Evolutionary conservation across 768 basidiomycete genomes (phyloP).

Genomic region (Lentinula sp.): DNA sequence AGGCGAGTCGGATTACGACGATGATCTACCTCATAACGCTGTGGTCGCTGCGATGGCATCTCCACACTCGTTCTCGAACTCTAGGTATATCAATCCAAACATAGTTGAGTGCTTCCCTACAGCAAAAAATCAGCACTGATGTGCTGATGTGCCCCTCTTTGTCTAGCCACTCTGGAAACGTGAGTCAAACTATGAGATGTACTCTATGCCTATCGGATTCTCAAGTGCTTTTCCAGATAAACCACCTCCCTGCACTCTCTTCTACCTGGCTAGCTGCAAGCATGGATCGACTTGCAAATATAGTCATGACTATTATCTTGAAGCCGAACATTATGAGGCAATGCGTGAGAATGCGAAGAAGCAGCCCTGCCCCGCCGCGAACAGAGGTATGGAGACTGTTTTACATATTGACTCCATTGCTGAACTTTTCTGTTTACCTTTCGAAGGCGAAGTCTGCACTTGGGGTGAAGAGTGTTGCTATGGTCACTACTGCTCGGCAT

Average conservation of each 20-base stretch:
- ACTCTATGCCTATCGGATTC: not conserved
- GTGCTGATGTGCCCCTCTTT: constrained; percentile 6
- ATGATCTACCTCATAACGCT: constrained; percentile 3
- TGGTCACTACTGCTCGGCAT: constrained; percentile 44
- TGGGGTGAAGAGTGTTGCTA: constrained; percentile 59
- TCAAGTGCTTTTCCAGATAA: constrained; percentile 32
- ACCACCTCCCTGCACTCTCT: constrained; percentile 63
- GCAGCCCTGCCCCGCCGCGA: constrained; percentile 53
- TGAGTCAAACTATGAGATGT: constrained; percentile 24
- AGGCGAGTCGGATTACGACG: constrained; percentile 4
- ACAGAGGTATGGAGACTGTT: constrained; percentile 38
- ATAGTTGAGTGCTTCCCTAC: constrained; percentile 33
- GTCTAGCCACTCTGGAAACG: constrained; percentile 54
- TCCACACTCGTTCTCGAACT: not conserved
- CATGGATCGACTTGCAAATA: constrained; percentile 54
- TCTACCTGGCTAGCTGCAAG: constrained; percentile 59
- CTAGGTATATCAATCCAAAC: constrained; percentile 36
- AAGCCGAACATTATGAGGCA: constrained; percentile 46
- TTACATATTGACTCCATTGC: not conserved
- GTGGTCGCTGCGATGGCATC: constrained; percentile 4
- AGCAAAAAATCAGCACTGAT: constrained; percentile 12
- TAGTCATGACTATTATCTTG: constrained; percentile 54
- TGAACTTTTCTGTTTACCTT: constrained; percentile 5
- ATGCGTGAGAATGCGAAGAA: constrained; percentile 54
- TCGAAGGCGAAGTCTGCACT: constrained; percentile 45